Evolutionary conservation across 768 basidiomycete genomes (phyloP).

Genomic region (Amanita polypyramis): DNA sequence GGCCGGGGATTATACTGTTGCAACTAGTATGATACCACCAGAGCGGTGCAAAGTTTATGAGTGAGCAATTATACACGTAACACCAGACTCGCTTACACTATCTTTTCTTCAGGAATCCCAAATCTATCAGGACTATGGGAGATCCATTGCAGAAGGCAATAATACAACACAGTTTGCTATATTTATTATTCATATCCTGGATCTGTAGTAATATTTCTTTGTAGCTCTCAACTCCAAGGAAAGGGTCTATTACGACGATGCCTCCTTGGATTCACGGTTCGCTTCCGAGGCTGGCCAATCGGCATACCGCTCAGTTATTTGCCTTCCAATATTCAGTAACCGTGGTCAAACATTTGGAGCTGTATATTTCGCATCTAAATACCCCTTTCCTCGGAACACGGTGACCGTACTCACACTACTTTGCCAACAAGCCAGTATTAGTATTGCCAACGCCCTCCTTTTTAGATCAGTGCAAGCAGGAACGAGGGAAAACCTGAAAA

Average conservation of each 20-base stretch:
- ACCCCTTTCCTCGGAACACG: slow-evolving; percentile 50
- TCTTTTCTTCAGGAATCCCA: slow-evolving; percentile 31
- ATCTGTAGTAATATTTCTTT: slow-evolving; percentile 2
- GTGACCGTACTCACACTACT: slow-evolving; percentile 54
- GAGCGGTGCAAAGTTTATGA: slow-evolving; percentile 59
- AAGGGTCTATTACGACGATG: slow-evolving; percentile 48
- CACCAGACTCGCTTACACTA: slow-evolving; percentile 2
- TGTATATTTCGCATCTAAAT: slow-evolving; percentile 56
- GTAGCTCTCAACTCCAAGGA: slow-evolving; percentile 60
- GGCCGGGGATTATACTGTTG: slow-evolving; percentile 61
- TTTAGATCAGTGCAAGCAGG: slow-evolving; percentile 69
- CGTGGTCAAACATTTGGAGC: slow-evolving; percentile 68
- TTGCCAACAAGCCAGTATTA: slow-evolving; percentile 68
- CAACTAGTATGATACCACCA: slow-evolving; percentile 52
- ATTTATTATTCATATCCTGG: too few species aligned
- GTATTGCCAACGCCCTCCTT: slow-evolving; percentile 63
- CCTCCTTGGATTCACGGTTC: slow-evolving; percentile 54
- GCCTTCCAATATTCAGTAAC: slow-evolving; percentile 65
- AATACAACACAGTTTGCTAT: slow-evolving; percentile 48
- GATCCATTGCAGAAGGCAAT: slow-evolving; percentile 61
- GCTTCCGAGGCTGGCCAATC: slow-evolving; percentile 59
- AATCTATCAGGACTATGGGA: slow-evolving; percentile 42
- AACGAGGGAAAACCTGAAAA: slow-evolving; percentile 64
- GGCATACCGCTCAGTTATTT: slow-evolving; percentile 48
- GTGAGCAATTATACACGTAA: slow-evolving; percentile 25